A percentile compares a stretch with the other conserved stretches of the same genome.
Evolutionary conservation across 75 land plant genomes (phyloP).

Genomic region (Pinus tabuliformis): DNA sequence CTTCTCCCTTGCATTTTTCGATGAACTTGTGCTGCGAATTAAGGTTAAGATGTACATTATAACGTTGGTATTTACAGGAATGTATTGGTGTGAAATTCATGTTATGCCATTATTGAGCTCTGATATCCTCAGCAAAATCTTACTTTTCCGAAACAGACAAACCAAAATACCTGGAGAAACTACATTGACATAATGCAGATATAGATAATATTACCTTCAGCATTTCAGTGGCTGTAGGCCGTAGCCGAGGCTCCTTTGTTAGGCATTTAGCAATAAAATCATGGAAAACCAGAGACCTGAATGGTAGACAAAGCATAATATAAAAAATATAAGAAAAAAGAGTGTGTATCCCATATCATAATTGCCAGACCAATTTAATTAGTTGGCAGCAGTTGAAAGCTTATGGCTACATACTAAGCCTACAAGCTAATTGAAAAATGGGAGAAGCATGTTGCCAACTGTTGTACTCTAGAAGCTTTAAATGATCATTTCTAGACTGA

Average conservation of each 20-base stretch:
- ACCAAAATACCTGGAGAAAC: background rate
- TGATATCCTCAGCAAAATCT: background rate
- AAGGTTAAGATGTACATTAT: conserved; percentile 3
- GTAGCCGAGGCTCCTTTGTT: conserved; percentile 92
- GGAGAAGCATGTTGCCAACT: background rate
- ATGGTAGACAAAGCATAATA: conserved; percentile 8
- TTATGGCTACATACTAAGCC: background rate
- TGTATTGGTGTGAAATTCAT: background rate
- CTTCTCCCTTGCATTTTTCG: conserved; percentile 82
- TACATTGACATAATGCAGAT: background rate
- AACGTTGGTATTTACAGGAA: background rate
- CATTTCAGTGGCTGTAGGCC: conserved; percentile 89
- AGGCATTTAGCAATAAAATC: conserved; percentile 96
- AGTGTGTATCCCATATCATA: background rate
- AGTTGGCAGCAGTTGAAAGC: background rate
- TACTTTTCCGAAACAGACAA: background rate
- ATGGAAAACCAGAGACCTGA: conserved; percentile 88
- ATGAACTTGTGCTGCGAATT: conserved; percentile 86
- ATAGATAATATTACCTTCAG: conserved; percentile 47
- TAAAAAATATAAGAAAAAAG: background rate
- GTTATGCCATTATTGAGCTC: background rate
- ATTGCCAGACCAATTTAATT: background rate
- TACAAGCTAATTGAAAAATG: background rate
- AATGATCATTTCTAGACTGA: background rate
- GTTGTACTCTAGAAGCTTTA: background rate